phyloP scores from a whole-genome alignment of 208 protist species.

The Herpetomonas samuelpessoai region DNA sequence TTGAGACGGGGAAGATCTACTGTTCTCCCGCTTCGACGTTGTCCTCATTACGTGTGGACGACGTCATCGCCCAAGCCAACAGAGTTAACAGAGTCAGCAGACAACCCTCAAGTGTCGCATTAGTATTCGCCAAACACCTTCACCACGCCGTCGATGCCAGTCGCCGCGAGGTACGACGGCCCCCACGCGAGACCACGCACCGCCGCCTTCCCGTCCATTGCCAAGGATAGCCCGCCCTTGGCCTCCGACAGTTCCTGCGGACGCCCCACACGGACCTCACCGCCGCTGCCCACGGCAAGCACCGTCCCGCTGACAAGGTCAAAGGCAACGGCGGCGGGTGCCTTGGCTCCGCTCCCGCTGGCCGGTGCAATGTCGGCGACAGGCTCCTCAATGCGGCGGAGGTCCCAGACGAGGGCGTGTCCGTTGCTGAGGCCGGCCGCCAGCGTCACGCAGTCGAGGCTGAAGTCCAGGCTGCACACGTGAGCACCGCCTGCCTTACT shows the following conservation, averaged over 20 bases:
- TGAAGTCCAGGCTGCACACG: constrained; percentile 83
- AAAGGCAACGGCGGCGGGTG: constrained; percentile 40
- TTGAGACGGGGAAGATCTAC: too few relatives aligned
- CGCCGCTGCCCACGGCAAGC: neutral
- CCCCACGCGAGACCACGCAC: neutral
- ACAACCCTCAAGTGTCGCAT: too few relatives aligned
- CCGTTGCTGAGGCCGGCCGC: constrained; percentile 72
- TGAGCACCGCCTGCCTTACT: constrained; percentile 6
- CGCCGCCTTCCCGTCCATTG: neutral
- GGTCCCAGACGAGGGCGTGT: constrained; percentile 94
- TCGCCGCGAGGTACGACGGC: constrained; percentile 24
- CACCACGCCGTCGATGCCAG: constrained; percentile 41
- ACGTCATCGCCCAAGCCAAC: too few relatives aligned
- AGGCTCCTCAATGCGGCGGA: constrained; percentile 89
- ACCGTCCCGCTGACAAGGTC: constrained; percentile 24
- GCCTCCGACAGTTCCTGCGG: neutral
- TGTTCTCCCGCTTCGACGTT: too few relatives aligned
- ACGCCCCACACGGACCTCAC: neutral
- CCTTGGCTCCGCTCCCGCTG: neutral
- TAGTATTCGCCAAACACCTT: constrained; percentile 25
- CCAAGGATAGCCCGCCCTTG: neutral
- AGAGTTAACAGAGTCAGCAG: too few relatives aligned
- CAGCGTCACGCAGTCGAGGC: constrained; percentile 94
- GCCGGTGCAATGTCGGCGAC: constrained; percentile 24
- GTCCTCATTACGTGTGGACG: too few relatives aligned